Conservation (phyloP, 2,329 filamentous ascomycete genomes). For the Xylaria sp. region DNA sequence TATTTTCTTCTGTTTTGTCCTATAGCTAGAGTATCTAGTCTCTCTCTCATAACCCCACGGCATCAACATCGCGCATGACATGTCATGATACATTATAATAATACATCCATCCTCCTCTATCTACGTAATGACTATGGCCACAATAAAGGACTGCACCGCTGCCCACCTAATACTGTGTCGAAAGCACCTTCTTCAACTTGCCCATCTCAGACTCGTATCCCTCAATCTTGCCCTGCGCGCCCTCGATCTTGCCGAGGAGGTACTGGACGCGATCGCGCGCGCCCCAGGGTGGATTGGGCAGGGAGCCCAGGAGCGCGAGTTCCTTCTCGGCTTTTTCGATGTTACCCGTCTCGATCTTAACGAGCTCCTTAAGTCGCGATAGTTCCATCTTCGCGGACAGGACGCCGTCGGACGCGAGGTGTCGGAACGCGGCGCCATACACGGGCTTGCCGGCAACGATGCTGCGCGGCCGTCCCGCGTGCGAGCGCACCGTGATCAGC, state of each 20-base stretch:
- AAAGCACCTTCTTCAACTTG: slow-evolving; percentile 76
- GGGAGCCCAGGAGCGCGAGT: slow-evolving; percentile 73
- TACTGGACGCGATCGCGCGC: slow-evolving; percentile 74
- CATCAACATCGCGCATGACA: neutral
- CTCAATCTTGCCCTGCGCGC: slow-evolving; percentile 79
- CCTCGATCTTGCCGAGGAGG: slow-evolving; percentile 77
- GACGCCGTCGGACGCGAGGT: slow-evolving; percentile 76
- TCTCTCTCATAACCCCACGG: neutral
- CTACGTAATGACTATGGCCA: too few species aligned
- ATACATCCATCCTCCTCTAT: neutral
- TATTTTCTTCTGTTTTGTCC: neutral
- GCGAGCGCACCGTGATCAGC: slow-evolving; percentile 77
- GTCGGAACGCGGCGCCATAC: slow-evolving; percentile 84
- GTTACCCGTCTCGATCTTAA: slow-evolving; percentile 75
- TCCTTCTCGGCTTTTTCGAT: slow-evolving; percentile 86
- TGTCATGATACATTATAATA: slow-evolving; percentile 2
- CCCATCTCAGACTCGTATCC: slow-evolving; percentile 78
- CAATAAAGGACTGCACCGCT: neutral
- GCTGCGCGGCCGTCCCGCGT: slow-evolving; percentile 79
- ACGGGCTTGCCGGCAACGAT: slow-evolving; percentile 88
- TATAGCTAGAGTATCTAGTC: neutral
- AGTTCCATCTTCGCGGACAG: slow-evolving; percentile 80
- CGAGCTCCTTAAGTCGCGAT: slow-evolving; percentile 73
- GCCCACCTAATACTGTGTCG: slow-evolving; percentile 45
- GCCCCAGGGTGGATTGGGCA: slow-evolving; percentile 78